Evolutionary conservation across 768 basidiomycete genomes (phyloP), one percentile per base, ranked within the genome.

Genomic region (Russula brevipes): DNA sequence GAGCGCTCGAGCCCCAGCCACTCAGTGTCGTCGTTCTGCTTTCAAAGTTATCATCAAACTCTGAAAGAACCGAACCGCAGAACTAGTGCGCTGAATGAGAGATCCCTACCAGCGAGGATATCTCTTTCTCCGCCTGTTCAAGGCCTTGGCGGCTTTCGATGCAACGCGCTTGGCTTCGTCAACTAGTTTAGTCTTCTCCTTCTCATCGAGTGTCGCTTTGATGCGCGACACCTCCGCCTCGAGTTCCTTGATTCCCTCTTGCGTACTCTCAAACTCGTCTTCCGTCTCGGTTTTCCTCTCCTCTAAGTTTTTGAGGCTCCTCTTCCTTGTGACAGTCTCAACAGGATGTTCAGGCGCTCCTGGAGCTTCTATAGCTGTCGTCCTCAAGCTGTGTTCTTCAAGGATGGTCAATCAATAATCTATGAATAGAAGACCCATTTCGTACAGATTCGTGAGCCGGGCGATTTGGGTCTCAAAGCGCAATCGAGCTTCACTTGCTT

Each of bases 61-160:
- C 17, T 14, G 44, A 46, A 39, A 24, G 24, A 24, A 24, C 24
- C 7, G 33, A 4, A 30, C 19, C 5, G 9, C 19, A 10, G 17
- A 44, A 19, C 6, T 7, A 38, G 16, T 24, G 52, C 5, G 19
- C 36, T 14, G 11, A 31, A 11, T 52, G 46, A 3, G 66, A 69
- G 82, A 68, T 60, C 35, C 57, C 33, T 54, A 88, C 94, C 78
- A 86, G 87, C 14, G 78, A 76, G 7, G 88, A 85, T 54, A 98
- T 94, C 71, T 98, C 95, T 74, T 98, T 98, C 69, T 94, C 71
- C 0, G 87, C 88, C 68, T 90, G 87, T 69, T 99, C 96, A 46
- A 97, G 80, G 81, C 81, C 70, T 87, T 92, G 10, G 83, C 80
- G 2, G 91, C 84, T 69, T 86, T 91, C 12, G 76, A 70, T 11